Conservation (phyloP, 345 rosid genomes). For the Limnanthes douglasii region DNA sequence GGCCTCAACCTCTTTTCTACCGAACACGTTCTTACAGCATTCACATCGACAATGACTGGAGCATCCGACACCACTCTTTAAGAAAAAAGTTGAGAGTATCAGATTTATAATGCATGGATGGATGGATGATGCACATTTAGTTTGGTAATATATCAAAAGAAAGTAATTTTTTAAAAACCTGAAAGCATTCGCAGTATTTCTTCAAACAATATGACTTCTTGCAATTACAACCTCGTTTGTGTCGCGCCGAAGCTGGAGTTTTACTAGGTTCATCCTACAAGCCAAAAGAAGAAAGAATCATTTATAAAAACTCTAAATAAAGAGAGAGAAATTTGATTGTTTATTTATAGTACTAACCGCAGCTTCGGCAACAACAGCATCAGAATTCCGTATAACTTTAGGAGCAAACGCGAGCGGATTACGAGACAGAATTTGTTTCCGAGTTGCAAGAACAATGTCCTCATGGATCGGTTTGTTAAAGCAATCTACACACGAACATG, state of each 20-base stretch:
- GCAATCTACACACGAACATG: constrained; percentile 92
- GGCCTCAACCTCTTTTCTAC: constrained; percentile 82
- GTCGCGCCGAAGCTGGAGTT: constrained; percentile 97
- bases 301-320: constrained; percentile 2
- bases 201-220: constrained; percentile 88
- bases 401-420: constrained; percentile 99
- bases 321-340: background rate
- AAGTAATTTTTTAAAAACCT: no score
- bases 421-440: constrained; percentile 88
- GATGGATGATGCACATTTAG: no score
- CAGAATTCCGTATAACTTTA: constrained; percentile 64
- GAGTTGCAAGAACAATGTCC: constrained; percentile 89
- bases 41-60: constrained; percentile 91
- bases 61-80: constrained; percentile 92
- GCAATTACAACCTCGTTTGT: constrained; percentile 96
- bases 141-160: no score
- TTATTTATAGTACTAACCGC: constrained; percentile 32
- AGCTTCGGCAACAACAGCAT: constrained; percentile 35
- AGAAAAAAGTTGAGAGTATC: no score
- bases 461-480: constrained; percentile 88
- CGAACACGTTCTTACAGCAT: constrained; percentile 87
- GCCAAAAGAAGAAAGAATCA: constrained; percentile 1
- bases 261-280: constrained; percentile 59
- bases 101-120: no score
- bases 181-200: constrained; percentile 98